A percentile compares a stretch with the other conserved stretches of the same genome.
phyloP scores from a whole-genome alignment of 305 asterid genomes.

The Ilex paraguariensis region DNA sequence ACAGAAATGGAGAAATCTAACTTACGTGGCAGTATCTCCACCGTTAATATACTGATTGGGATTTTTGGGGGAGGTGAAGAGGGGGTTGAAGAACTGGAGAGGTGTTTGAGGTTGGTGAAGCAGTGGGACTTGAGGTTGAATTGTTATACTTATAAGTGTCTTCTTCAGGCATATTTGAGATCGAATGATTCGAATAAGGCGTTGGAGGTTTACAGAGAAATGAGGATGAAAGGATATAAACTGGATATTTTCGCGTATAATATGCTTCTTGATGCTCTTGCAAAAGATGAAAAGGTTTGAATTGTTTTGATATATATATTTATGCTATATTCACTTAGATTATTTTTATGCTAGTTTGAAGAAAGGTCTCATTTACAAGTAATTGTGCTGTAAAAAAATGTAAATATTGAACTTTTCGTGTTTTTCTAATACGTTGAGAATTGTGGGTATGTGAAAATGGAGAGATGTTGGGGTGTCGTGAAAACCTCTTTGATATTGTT shows the following conservation, averaged over 20 bases:
- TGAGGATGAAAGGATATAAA: conserved; percentile 55
- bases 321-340: not conserved
- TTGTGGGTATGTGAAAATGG: no score
- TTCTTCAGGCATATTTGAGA: conserved; percentile 81
- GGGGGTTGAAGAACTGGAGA: conserved; percentile 48
- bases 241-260: conserved; percentile 73
- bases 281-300: conserved; percentile 66
- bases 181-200: conserved; percentile 45
- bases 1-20: conserved; percentile 54
- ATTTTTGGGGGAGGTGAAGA: conserved; percentile 27
- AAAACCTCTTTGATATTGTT: no score
- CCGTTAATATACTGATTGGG: conserved; percentile 73
- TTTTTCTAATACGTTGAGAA: no score
- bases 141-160: conserved; percentile 76
- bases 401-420: no score
- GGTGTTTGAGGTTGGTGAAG: conserved; percentile 62
- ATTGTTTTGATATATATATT: conserved; percentile 1
- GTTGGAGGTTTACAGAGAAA: conserved; percentile 40
- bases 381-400: not conserved
- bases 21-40: conserved; percentile 68
- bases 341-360: not conserved
- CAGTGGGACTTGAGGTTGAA: conserved; percentile 73
- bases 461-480: no score
- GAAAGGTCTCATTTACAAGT: not conserved
- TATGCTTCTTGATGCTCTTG: conserved; percentile 83